Conservation (phyloP, 2,329 filamentous ascomycete species). For the Alternaria conjuncta region DNA sequence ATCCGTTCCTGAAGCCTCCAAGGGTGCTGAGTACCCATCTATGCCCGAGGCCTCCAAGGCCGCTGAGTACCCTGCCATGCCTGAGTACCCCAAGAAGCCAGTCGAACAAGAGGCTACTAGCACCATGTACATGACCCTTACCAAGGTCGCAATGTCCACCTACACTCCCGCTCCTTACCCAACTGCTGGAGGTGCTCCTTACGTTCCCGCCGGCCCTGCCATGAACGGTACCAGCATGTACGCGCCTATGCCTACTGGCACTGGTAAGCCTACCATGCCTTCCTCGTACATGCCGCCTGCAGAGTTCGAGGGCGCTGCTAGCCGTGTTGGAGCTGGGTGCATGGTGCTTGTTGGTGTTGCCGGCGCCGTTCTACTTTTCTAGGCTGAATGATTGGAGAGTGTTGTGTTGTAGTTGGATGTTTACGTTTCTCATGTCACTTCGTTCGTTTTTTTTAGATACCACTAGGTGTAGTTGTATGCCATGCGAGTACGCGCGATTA, state of each 20-base stretch:
- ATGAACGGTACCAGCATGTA: slow-evolving; percentile 17
- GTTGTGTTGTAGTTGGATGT: neutral
- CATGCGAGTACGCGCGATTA: slow-evolving; percentile 3
- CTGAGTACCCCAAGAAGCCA: slow-evolving; percentile 23
- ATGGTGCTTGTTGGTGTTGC: slow-evolving; percentile 24
- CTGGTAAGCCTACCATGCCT: slow-evolving; percentile 20
- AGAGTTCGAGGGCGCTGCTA: slow-evolving; percentile 36
- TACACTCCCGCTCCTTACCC: slow-evolving; percentile 19
- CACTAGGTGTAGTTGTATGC: neutral
- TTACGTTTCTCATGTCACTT: slow-evolving; percentile 9
- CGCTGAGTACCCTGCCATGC: neutral
- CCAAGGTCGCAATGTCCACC: slow-evolving; percentile 25
- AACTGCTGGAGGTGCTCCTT: slow-evolving; percentile 10
- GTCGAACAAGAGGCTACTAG: slow-evolving; percentile 6
- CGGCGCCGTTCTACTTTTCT: slow-evolving; percentile 33
- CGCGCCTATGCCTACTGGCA: slow-evolving; percentile 19
- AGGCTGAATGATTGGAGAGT: neutral
- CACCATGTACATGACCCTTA: slow-evolving; percentile 28
- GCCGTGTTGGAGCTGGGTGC: slow-evolving; percentile 27
- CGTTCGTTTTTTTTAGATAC: slow-evolving; percentile 5
- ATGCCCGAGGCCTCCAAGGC: slow-evolving; percentile 6
- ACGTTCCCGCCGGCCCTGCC: slow-evolving; percentile 8
- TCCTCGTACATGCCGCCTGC: slow-evolving; percentile 14
- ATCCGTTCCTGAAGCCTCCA: neutral
- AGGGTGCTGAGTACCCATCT: neutral